These are phyloP conservation scores for Artemisia tridentata DNA, from an alignment of 129 eudicot species.

Conservation along the genomic window DNA sequence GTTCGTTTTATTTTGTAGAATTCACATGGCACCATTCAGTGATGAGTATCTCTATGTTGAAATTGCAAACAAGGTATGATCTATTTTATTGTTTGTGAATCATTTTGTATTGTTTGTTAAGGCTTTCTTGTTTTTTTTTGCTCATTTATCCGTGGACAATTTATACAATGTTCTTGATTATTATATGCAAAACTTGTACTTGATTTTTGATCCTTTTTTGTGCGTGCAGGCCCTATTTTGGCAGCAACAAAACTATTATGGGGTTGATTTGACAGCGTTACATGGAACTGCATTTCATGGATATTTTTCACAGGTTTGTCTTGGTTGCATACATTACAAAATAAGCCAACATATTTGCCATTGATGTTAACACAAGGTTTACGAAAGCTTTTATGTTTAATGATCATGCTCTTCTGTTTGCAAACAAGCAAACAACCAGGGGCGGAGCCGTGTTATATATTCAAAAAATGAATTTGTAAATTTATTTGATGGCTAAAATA, in stretches of 20 bases:
- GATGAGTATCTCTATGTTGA: constrained; percentile 78
- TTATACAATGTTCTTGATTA: too few species aligned
- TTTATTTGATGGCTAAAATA: too few species aligned
- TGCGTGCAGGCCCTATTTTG: constrained; percentile 78
- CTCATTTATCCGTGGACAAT: background rate
- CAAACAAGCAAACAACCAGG: too few species aligned
- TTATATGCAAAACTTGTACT: background rate
- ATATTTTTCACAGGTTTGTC: constrained; percentile 85
- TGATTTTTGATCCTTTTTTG: constrained; percentile 1
- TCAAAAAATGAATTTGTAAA: too few species aligned
- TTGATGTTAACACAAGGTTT: too few species aligned
- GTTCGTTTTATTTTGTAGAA: constrained; percentile 45
- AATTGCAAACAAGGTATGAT: constrained; percentile 77
- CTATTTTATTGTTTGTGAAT: background rate
- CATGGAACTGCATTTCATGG: constrained; percentile 88
- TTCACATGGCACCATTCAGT: constrained; percentile 97
- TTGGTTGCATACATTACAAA: background rate
- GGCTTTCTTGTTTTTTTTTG: constrained; percentile 10
- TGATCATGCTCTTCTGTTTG: too few species aligned
- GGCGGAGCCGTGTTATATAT: fast-evolving
- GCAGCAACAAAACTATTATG: constrained; percentile 93
- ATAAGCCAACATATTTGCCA: too few species aligned
- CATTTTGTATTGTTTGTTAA: background rate
- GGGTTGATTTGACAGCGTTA: constrained; percentile 88
- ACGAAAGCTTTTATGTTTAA: too few species aligned